Base-by-base conservation (phyloP, 164 flowering plant species). In the Piper longum region DNA sequence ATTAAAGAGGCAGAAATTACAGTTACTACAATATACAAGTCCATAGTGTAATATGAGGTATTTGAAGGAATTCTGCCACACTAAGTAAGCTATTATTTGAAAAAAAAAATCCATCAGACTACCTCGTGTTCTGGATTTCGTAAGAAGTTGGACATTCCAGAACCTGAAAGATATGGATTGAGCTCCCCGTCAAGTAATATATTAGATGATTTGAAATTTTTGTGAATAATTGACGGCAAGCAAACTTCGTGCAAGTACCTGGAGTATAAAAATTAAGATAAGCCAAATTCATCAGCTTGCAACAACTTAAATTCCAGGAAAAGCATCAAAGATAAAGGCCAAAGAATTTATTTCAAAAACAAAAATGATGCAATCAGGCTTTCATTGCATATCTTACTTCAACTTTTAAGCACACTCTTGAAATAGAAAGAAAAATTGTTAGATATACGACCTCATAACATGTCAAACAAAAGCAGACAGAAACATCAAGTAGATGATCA, bases 171-270 rank as follows among this genome's bases (percentile, higher is more conserved):
- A 64, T 90, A 97, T 68, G 99, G 97, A 71, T 87, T 88, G 67
- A 95, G 88, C 71, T 95, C 96, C 43, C 56, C 41, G 65, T 87
- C 99, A 16, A 95, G 86, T 66, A 88, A 76, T 76, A 93, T 88
- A 66, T 93, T 93, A 45, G 83, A 89, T 17, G 99, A 93, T 68
- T 88, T 90, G 71, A 90, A 78, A 63, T 88, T 88, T 66, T 85
- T 85, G 61, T 88, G 97, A 66, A 90, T 75, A 62, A 93, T 69
- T 19, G 95, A 87, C 18, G 96, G 97, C 1, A 93, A 85, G 78
- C 95, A 87, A 56, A 80, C 87, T 79, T 93, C 99, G 71, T 93
- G 99, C 41, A 93, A 76, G 67, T 93, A 93, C 89, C 99, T 95
- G 79, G 45, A 54, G 9, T 18, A 42, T 41, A 60, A 48, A 12